Evolutionary conservation across 2,329 filamentous ascomycete species (phyloP).

Genomic region (Exophiala lecanii-corni): DNA sequence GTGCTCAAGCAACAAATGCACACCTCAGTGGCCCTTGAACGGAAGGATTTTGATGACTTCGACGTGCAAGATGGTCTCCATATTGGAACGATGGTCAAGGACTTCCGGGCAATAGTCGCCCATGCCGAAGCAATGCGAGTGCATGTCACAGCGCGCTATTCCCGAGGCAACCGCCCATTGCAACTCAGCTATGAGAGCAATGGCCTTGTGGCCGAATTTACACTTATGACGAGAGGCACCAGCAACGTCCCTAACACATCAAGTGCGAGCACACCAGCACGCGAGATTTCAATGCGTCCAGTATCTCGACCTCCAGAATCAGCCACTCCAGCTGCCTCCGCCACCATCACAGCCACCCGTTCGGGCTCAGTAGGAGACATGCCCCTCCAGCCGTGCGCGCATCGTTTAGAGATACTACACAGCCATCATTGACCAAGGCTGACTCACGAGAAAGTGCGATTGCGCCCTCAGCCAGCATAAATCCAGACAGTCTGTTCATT

Average conservation of each 20-base stretch:
- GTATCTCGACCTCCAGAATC: conserved; percentile 30
- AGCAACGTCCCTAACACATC: conserved; percentile 39
- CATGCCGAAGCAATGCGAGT: conserved; percentile 58
- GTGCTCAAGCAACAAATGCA: conserved; percentile 61
- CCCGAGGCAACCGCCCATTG: conserved; percentile 54
- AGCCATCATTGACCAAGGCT: conserved; percentile 23
- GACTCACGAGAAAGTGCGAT: conserved; percentile 26
- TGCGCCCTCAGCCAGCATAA: conserved; percentile 42
- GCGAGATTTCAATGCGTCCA: conserved; percentile 38
- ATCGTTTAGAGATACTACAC: conserved; percentile 6
- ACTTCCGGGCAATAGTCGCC: conserved; percentile 60
- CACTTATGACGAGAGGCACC: conserved; percentile 61
- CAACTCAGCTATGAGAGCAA: conserved; percentile 56
- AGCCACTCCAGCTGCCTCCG: conserved; percentile 12
- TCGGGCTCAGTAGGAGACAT: conserved; percentile 14
- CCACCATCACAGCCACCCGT: conserved; percentile 3
- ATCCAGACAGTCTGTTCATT: conserved; percentile 57
- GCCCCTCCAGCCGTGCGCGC: conserved; percentile 25
- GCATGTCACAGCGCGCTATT: conserved; percentile 54
- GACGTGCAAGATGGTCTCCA: conserved; percentile 56
- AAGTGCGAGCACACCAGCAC: conserved; percentile 32
- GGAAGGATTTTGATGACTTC: conserved; percentile 58
- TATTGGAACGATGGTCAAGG: conserved; percentile 60
- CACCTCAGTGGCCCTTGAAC: conserved; percentile 59
- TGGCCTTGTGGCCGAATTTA: conserved; percentile 57